Evolutionary conservation across 1,284 basidiomycete genomes (phyloP).

Genomic region (Austroboletus niveus): DNA sequence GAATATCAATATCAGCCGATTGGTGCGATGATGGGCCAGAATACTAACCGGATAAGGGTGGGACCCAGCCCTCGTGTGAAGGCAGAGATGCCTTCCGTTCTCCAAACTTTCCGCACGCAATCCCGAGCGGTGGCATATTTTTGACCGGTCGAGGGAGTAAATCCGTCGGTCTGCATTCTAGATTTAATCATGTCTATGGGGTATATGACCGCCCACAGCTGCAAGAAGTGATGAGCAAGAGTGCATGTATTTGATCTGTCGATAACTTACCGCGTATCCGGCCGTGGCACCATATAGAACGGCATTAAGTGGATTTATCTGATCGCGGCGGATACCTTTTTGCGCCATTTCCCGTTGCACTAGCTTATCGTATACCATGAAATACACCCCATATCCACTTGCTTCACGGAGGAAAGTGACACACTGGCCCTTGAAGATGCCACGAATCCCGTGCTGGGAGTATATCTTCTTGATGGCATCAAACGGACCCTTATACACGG

Average conservation of each 20-base stretch:
- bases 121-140: slow-evolving; percentile 83
- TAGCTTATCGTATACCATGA: slow-evolving; percentile 90
- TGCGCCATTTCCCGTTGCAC: slow-evolving; percentile 80
- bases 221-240: slow-evolving; percentile 4
- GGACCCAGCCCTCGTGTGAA: slow-evolving; percentile 90
- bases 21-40: slow-evolving; percentile 3
- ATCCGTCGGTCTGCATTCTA: slow-evolving; percentile 92
- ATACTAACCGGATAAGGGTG: slow-evolving; percentile 81
- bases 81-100: slow-evolving; percentile 77
- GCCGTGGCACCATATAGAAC: slow-evolving; percentile 85
- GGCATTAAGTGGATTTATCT: slow-evolving; percentile 75
- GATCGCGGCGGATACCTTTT: slow-evolving; percentile 68
- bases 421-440: slow-evolving; percentile 91
- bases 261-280: slow-evolving; percentile 69
- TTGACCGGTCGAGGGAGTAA: slow-evolving; percentile 68
- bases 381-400: slow-evolving; percentile 85
- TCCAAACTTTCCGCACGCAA: slow-evolving; percentile 81
- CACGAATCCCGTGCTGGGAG: slow-evolving; percentile 70
- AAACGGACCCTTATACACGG: slow-evolving; percentile 77
- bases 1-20: slow-evolving; percentile 10
- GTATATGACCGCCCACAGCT: slow-evolving; percentile 87
- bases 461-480: slow-evolving; percentile 86
- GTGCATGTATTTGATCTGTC: background rate
- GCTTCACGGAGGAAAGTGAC: slow-evolving; percentile 89
- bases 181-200: slow-evolving; percentile 96